Conservation (phyloP, 441 rosid species). For the Brassica hybrid region DNA sequence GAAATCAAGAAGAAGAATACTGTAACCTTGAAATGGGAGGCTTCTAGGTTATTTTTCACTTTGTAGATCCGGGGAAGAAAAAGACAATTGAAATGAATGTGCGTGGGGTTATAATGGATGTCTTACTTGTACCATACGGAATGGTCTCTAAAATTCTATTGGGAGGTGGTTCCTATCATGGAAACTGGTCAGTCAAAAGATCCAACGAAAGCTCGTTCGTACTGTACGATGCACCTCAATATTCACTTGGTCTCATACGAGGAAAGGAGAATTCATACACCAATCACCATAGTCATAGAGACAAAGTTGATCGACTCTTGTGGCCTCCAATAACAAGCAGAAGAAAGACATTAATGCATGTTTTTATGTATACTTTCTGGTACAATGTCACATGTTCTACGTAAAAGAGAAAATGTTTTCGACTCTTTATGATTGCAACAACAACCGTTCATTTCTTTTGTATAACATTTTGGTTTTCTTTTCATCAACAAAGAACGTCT, state of each 20-base stretch:
- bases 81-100: conserved; percentile 16
- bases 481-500: conserved; percentile 3
- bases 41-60: conserved; percentile 15
- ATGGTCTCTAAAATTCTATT: conserved; percentile 39
- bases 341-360: not conserved
- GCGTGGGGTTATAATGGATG: conserved; percentile 32
- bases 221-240: conserved; percentile 21
- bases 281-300: conserved; percentile 25
- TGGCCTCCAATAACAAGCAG: conserved; percentile 33
- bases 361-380: conserved; percentile 10
- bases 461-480: not conserved
- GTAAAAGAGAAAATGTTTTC: conserved; percentile 13
- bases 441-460: conserved; percentile 14
- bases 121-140: conserved; percentile 35
- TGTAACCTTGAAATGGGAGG: conserved; percentile 7
- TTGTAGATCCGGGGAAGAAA: conserved; percentile 12
- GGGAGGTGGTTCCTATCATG: conserved; percentile 40
- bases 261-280: conserved; percentile 11
- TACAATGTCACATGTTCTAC: conserved; percentile 18
- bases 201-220: conserved; percentile 27
- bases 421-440: conserved; percentile 16
- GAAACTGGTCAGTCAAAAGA: conserved; percentile 38
- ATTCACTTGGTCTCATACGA: conserved; percentile 20
- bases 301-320: conserved; percentile 16
- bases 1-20: not conserved